Evolutionary conservation across 2,329 filamentous ascomycete species (phyloP), one percentile per base, ranked within the genome.

Genomic region (Diplodia corticola): DNA sequence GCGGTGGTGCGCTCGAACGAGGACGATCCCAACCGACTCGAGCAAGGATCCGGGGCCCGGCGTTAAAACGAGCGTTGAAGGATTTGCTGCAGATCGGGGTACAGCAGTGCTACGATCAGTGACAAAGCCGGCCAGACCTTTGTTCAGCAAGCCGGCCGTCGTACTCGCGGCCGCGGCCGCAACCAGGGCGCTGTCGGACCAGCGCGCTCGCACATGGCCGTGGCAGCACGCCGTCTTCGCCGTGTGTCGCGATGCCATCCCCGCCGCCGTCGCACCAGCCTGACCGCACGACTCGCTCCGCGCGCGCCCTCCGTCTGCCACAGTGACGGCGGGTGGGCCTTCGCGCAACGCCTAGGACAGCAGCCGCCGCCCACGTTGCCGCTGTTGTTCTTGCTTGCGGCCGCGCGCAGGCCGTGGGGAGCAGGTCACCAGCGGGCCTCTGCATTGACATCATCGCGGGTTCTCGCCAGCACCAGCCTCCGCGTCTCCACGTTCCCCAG

Each of bases 1-100:
- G 54, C 46, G 53, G 44, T 66, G 50, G 44, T 55, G 49, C 49
- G 49, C 49, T 64, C 33, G 55, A 65, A 66, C 46, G 35, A 61
- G 55, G 55, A 48, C 64, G 64, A 65, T 59, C 63, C 63, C 63
- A 65, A 59, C 63, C 63, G 63, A 65, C 63, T 48, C 50, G 51
- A 49, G 46, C 64, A 53, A 61, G 64, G 63, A 65, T 65, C 40
- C n/a, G 37, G 37, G 51, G 63, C 30, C 40, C 33, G 46, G 33
- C 44, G 57, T 49, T 61, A 61, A 61, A 35, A 37, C 63, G 63
- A 55, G 64, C 64, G 64, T 66, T 66, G 64, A 48, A 66, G 55
- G 64, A 66, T 66, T 61, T 60, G 64, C 64, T 66, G 64, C 55
- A 53, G 64, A 66, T 66, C 64, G 64, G 53, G 63, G 64, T 66